Percentiles rank a stretch among this genome's conserved stretches.
Evolutionary conservation across 345 rosid genomes (phyloP).

Genomic region (Populus alba): DNA sequence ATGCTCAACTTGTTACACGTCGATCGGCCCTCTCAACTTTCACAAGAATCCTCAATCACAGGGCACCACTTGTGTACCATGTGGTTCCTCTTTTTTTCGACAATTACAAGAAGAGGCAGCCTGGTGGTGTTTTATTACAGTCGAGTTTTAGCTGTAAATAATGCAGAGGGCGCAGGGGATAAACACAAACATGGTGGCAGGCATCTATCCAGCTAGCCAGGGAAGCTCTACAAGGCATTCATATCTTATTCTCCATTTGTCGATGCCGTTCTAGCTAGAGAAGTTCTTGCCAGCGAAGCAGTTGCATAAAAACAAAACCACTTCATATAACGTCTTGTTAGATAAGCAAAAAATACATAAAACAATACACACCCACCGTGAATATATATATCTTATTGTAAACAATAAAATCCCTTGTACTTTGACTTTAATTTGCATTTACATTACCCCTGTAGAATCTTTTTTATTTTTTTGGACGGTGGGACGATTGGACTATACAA

Average conservation of each 20-base stretch:
- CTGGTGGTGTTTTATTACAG: not conserved
- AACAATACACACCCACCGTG: not conserved
- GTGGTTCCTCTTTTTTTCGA: not conserved
- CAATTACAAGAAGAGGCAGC: not conserved
- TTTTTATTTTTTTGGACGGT: too few species aligned
- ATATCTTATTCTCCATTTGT: not conserved
- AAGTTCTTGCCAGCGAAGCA: constrained; percentile 30
- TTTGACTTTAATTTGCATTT: constrained; percentile 3
- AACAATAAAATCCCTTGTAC: not conserved
- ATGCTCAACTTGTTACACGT: not conserved
- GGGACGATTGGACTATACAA: too few species aligned
- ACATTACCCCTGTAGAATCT: too few species aligned
- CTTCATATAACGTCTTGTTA: constrained; percentile 6
- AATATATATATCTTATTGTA: not conserved
- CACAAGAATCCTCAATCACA: not conserved
- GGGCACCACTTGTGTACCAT: not conserved
- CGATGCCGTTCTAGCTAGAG: constrained; percentile 1
- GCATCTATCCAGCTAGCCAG: constrained; percentile 20
- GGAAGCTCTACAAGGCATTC: constrained; percentile 26
- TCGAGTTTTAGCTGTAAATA: constrained; percentile 18
- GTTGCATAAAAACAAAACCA: not conserved
- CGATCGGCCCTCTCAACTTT: not conserved
- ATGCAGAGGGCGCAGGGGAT: not conserved
- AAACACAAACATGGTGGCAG: constrained; percentile 16
- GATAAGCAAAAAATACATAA: not conserved